phyloP scores from a whole-genome alignment of 2,329 filamentous ascomycete genomes.

The Nannizziopsis barbatae region DNA sequence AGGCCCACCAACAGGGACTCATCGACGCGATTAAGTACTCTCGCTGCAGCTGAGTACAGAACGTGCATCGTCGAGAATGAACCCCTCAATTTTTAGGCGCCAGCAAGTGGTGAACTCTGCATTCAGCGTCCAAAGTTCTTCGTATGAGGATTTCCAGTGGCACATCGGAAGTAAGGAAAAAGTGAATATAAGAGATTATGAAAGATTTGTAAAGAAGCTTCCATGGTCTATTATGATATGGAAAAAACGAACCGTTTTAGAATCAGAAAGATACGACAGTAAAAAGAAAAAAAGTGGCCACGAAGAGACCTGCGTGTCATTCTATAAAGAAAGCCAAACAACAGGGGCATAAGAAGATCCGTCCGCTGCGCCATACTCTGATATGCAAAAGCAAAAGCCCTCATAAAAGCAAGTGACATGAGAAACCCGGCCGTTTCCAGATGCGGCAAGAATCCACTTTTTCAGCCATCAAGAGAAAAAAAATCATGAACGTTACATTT shows the following conservation, averaged over 20 bases:
- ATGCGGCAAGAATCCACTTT: constrained; percentile 3
- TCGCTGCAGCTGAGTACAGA: no score
- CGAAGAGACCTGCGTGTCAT: constrained; percentile 7
- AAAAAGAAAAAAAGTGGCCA: constrained; percentile 3
- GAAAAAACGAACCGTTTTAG: neutral
- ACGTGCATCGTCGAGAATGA: no score
- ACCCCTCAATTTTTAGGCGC: no score
- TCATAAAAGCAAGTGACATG: constrained; percentile 8
- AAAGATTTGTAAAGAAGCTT: neutral
- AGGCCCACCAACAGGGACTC: no score
- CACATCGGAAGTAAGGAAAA: no score
- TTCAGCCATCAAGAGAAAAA: constrained; percentile 5
- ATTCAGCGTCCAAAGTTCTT: no score
- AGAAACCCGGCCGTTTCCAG: constrained; percentile 2
- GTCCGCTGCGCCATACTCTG: constrained; percentile 15
- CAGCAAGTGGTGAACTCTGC: no score
- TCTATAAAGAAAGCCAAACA: constrained; percentile 5
- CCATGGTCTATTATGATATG: constrained; percentile 8
- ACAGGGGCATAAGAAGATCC: constrained; percentile 8
- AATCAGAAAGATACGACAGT: constrained; percentile 3
- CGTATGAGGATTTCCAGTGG: no score
- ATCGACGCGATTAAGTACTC: no score
- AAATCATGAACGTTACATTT: constrained; percentile 16
- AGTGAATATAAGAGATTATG: no score
- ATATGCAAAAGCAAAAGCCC: constrained; percentile 9